Conservation (phyloP, 73 alveolate species). For the Paramecium caudatum region DNA sequence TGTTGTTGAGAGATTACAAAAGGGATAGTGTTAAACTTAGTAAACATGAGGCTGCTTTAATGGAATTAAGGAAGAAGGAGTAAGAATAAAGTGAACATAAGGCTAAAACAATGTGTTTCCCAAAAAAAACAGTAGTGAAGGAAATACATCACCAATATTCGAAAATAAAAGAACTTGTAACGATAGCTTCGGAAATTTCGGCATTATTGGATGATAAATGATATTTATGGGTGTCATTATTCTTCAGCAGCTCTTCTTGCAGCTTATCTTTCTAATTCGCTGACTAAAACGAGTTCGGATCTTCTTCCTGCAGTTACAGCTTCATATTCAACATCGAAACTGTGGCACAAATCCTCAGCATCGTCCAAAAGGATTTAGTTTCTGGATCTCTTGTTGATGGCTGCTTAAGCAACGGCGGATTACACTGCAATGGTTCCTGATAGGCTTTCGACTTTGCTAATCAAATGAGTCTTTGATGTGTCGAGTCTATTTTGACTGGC, state of each 20-base stretch:
- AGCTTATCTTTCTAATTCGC: conserved; percentile 62
- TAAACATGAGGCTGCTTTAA: conserved; percentile 40
- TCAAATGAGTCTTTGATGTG: background rate
- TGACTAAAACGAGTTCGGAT: conserved; percentile 23
- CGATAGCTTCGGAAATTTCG: no score
- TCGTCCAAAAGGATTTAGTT: conserved; percentile 45
- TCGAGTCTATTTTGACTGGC: background rate
- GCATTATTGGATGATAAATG: no score
- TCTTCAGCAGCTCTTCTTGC: conserved; percentile 67
- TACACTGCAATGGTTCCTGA: conserved; percentile 39
- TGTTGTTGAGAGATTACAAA: background rate
- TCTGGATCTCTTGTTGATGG: conserved; percentile 42
- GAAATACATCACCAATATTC: no score
- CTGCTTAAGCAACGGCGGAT: conserved; percentile 55
- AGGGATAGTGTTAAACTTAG: conserved; percentile 2
- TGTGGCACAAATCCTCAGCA: background rate
- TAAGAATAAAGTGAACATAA: background rate
- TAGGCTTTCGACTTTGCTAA: background rate
- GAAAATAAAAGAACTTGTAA: no score
- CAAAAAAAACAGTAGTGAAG: no score
- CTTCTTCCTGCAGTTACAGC: conserved; percentile 62
- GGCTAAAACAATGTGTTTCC: background rate
- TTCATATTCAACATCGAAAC: conserved; percentile 52
- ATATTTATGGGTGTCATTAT: no score
- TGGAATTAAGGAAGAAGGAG: conserved; percentile 22